These are phyloP conservation scores for Cucumis melo DNA, from an alignment of 306 rosid species.

Conservation along the genomic window DNA sequence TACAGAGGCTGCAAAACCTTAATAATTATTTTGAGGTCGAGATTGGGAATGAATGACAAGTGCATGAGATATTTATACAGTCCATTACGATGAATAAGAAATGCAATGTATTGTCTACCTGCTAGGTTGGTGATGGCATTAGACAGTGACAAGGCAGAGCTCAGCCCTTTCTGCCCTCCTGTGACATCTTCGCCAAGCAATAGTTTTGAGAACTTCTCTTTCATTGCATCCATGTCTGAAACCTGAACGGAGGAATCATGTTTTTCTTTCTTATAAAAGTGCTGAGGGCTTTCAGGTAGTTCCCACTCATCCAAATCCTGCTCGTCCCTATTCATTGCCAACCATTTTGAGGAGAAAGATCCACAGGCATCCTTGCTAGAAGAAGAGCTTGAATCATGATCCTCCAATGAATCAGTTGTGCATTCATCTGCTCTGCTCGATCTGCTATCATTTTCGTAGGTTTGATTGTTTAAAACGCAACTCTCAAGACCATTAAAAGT, in stretches of 20 bases:
- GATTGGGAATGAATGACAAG: neutral
- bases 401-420: slow-evolving; percentile 65
- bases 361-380: slow-evolving; percentile 78
- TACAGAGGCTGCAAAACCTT: slow-evolving; percentile 41
- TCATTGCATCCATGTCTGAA: slow-evolving; percentile 70
- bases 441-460: slow-evolving; percentile 62
- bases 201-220: slow-evolving; percentile 68
- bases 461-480: slow-evolving; percentile 54
- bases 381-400: slow-evolving; percentile 62
- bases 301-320: slow-evolving; percentile 63
- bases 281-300: slow-evolving; percentile 39
- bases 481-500: slow-evolving; percentile 79
- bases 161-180: slow-evolving; percentile 68
- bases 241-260: slow-evolving; percentile 27
- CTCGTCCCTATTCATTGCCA: slow-evolving; percentile 44
- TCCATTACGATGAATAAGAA: neutral
- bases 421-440: slow-evolving; percentile 77
- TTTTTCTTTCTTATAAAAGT: slow-evolving; percentile 48
- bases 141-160: slow-evolving; percentile 68
- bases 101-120: slow-evolving; percentile 26
- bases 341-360: slow-evolving; percentile 74
- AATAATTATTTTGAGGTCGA: neutral
- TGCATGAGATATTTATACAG: neutral
- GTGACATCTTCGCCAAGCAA: slow-evolving; percentile 84
- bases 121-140: slow-evolving; percentile 71